Conservation (phyloP, 768 basidiomycete genomes). For the Hericium coralloides region DNA sequence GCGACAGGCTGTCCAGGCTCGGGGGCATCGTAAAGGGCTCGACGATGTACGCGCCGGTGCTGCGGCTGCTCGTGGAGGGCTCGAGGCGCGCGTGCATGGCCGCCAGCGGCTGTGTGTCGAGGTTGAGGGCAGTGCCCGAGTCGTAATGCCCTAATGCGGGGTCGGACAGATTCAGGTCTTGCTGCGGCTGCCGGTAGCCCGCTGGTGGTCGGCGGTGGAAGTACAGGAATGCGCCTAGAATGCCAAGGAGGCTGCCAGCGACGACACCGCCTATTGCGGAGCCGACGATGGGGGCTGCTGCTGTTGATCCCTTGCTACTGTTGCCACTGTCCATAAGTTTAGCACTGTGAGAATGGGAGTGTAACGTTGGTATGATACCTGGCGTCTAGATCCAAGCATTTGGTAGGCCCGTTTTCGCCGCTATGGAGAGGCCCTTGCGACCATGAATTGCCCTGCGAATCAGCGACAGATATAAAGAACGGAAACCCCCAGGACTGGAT, state of each 20-base stretch:
- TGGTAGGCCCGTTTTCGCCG: constrained; percentile 31
- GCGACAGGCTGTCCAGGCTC: background rate
- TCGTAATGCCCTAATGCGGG: too few species aligned
- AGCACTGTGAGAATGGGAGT: background rate
- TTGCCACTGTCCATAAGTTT: too few species aligned
- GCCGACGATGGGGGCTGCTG: background rate
- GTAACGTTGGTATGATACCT: background rate
- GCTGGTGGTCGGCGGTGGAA: background rate
- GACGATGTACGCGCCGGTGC: constrained; percentile 5
- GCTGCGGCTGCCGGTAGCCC: too few species aligned
- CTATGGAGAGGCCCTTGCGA: constrained; percentile 50
- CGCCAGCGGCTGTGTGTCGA: too few species aligned
- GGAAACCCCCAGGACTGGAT: constrained; percentile 40
- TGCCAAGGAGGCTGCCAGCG: constrained; percentile 12
- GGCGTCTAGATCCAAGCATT: constrained; percentile 29
- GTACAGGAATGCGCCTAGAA: constrained; percentile 1
- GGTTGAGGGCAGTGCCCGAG: too few species aligned
- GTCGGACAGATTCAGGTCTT: too few species aligned
- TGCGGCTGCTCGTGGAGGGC: background rate
- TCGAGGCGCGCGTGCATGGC: background rate
- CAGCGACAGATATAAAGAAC: constrained; percentile 48
- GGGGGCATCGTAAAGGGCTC: constrained; percentile 12
- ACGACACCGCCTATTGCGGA: constrained; percentile 17
- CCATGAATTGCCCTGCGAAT: constrained; percentile 44
- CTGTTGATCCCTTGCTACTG: background rate